These are phyloP conservation scores for Haplosporangium sp. DNA, from an alignment of 371 early-diverging fungal species.

Conservation along the genomic window DNA sequence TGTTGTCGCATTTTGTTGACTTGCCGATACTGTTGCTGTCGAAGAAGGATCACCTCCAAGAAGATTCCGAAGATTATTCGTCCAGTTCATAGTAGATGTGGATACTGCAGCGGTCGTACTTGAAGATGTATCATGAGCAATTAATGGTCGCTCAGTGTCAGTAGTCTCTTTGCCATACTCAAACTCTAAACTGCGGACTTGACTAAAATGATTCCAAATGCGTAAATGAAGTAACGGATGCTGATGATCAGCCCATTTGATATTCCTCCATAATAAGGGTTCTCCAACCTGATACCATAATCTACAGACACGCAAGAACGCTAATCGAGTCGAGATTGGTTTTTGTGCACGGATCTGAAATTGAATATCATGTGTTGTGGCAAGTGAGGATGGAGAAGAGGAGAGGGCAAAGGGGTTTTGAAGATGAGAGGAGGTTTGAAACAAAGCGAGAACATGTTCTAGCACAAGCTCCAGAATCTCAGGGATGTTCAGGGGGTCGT, in stretches of 20 bases:
- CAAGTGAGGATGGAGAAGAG: conserved; percentile 4
- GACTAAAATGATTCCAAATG: conserved; percentile 31
- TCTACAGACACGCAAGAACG: conserved; percentile 27
- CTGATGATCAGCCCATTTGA: conserved; percentile 23
- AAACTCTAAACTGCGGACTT: conserved; percentile 16
- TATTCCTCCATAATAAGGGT: conserved; percentile 22
- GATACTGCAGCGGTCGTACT: not conserved
- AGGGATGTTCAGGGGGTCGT: conserved; percentile 21
- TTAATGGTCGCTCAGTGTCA: conserved; percentile 14
- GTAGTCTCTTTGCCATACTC: conserved; percentile 33
- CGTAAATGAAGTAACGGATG: conserved; percentile 10
- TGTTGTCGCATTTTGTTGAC: not conserved
- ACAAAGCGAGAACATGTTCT: conserved; percentile 18
- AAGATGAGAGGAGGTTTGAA: conserved; percentile 8
- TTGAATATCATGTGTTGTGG: conserved; percentile 12
- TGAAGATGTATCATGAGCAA: not conserved
- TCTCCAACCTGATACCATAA: conserved; percentile 35
- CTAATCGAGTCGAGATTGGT: conserved; percentile 19
- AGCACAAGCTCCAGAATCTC: conserved; percentile 35
- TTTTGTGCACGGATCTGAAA: conserved; percentile 15
- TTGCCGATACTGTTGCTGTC: not conserved
- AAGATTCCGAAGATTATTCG: conserved; percentile 16
- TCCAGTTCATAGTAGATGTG: not conserved
- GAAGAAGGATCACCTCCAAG: conserved; percentile 13
- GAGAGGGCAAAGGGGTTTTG: conserved; percentile 11